Evolutionary conservation across 2,329 filamentous ascomycete species (phyloP).

Genomic region (Pestalotiopsis sp.): DNA sequence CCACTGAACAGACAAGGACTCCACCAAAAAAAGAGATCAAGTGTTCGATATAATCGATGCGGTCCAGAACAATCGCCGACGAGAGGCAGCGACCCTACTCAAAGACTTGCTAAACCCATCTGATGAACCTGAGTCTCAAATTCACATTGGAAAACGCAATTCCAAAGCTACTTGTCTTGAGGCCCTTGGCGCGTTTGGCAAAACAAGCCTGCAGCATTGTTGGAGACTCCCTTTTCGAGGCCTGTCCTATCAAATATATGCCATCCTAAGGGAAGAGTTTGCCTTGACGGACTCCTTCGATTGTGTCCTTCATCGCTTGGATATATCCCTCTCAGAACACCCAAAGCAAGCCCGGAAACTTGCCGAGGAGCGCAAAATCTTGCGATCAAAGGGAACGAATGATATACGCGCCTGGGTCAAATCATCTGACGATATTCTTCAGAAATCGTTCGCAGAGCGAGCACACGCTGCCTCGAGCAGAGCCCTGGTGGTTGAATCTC

Average conservation of each 20-base stretch:
- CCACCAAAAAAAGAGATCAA: neutral
- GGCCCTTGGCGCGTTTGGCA: neutral
- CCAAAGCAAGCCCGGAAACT: neutral
- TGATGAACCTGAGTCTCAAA: neutral
- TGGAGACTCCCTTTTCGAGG: neutral
- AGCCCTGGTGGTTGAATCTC: neutral
- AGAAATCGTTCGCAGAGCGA: neutral
- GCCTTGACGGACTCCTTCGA: neutral
- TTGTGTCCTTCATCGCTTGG: neutral
- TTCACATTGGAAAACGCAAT: neutral
- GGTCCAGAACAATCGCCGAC: neutral
- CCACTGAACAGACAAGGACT: neutral
- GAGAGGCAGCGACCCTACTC: neutral
- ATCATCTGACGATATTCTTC: neutral
- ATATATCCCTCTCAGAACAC: neutral
- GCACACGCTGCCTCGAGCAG: neutral
- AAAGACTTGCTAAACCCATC: neutral
- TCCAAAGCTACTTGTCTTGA: neutral
- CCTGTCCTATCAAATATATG: neutral
- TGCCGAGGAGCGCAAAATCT: neutral
- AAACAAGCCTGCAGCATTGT: neutral
- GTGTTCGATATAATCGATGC: neutral
- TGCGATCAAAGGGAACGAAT: neutral
- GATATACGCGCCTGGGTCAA: neutral
- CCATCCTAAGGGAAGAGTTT: neutral